phyloP scores from a whole-genome alignment of 441 rosid species.

The Adansonia grandidieri region DNA sequence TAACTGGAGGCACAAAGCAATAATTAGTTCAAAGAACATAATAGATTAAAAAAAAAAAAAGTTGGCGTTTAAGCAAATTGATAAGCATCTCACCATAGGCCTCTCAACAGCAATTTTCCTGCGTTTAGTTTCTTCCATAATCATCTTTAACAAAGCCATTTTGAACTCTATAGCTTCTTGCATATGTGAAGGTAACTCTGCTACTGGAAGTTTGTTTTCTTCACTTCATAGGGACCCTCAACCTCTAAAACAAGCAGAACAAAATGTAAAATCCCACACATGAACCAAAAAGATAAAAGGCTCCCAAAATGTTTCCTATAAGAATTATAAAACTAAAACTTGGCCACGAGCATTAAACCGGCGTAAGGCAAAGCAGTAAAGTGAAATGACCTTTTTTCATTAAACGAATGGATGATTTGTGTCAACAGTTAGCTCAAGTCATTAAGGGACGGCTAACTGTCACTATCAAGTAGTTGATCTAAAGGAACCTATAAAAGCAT shows the following conservation, averaged over 20 bases:
- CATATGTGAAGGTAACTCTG: slow-evolving; percentile 63
- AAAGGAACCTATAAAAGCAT: background rate
- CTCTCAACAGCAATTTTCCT: slow-evolving; percentile 16
- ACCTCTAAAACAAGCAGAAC: slow-evolving; percentile 38
- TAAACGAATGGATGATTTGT: background rate
- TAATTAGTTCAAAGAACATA: slow-evolving; percentile 8
- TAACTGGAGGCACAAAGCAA: slow-evolving; percentile 50
- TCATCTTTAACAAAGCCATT: slow-evolving; percentile 90
- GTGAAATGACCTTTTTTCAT: background rate
- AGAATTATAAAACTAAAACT: background rate
- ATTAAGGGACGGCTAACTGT: background rate
- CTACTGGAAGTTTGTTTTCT: slow-evolving; percentile 71
- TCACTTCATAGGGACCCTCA: slow-evolving; percentile 78
- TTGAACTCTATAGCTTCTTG: slow-evolving; percentile 84
- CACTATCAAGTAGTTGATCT: background rate
- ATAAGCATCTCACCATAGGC: slow-evolving; percentile 39
- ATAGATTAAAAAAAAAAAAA: too few relatives aligned
- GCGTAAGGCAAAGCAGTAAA: background rate
- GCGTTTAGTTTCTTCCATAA: slow-evolving; percentile 90
- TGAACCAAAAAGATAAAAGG: background rate
- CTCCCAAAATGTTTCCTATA: background rate
- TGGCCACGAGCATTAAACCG: background rate
- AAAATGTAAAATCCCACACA: background rate
- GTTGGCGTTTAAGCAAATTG: background rate
- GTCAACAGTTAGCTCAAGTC: background rate